Evolutionary conservation across 2,329 filamentous ascomycete genomes (phyloP).

Genomic region (Dactylellina drechsleri): DNA sequence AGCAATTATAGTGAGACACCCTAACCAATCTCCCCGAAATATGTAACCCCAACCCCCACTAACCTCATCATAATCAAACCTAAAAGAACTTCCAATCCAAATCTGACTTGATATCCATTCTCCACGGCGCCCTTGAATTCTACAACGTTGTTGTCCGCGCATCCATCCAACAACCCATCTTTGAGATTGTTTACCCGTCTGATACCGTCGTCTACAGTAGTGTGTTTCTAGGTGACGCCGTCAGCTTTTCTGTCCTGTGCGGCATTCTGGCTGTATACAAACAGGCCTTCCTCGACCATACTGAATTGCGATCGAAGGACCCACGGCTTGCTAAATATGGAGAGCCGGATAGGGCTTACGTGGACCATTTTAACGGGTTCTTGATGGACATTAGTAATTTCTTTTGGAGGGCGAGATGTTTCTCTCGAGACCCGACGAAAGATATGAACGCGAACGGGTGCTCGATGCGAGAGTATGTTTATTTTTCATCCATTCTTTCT

Average conservation of each 20-base stretch:
- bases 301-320: constrained; percentile 37
- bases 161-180: constrained; percentile 56
- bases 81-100: constrained; percentile 16
- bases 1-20: constrained; percentile 18
- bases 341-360: constrained; percentile 69
- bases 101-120: constrained; percentile 49
- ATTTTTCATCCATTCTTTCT: too few relatives aligned
- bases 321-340: constrained; percentile 55
- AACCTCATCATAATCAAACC: too few relatives aligned
- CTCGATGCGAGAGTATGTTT: constrained; percentile 62
- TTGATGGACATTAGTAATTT: constrained; percentile 89
- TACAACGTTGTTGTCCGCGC: constrained; percentile 72
- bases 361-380: constrained; percentile 80
- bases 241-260: constrained; percentile 75
- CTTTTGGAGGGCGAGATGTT: constrained; percentile 74
- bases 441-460: constrained; percentile 72
- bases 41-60: too few relatives aligned
- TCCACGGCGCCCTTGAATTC: constrained; percentile 73
- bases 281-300: constrained; percentile 35
- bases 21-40: background rate
- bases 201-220: constrained; percentile 76
- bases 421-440: constrained; percentile 62
- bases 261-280: constrained; percentile 69
- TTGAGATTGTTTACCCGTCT: constrained; percentile 76
- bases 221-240: constrained; percentile 72